These are phyloP conservation scores for Verticillium isaacii DNA, from an alignment of 2,329 filamentous ascomycete species.

Conservation along the genomic window DNA sequence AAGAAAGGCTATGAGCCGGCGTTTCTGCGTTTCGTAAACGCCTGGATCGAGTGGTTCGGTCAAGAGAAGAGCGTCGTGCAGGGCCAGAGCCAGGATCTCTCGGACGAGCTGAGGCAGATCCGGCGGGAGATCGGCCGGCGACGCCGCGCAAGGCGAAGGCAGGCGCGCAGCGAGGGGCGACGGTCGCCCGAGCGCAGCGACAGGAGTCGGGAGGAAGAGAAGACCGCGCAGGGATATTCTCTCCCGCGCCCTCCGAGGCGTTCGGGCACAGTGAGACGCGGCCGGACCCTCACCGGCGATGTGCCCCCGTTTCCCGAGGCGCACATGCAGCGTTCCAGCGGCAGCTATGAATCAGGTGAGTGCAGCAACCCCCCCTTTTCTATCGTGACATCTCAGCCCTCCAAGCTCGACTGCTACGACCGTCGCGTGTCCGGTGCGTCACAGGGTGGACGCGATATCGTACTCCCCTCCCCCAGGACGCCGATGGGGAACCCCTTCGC, in stretches of 20 bases:
- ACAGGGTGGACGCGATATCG: not conserved
- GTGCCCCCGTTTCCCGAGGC: not conserved
- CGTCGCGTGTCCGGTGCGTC: not conserved
- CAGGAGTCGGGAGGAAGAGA: not conserved
- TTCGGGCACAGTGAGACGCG: not conserved
- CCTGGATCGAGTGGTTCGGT: constrained; percentile 34
- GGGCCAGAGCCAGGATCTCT: constrained; percentile 4
- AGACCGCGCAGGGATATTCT: not conserved
- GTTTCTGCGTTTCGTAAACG: constrained; percentile 33
- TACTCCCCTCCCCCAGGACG: not conserved
- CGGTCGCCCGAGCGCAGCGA: not conserved
- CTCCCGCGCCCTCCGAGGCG: not conserved
- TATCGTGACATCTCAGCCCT: not conserved
- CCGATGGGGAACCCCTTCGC: not conserved
- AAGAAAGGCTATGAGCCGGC: constrained; percentile 19
- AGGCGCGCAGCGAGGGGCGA: not conserved
- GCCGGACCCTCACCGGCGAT: not conserved
- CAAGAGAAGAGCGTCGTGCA: constrained; percentile 4
- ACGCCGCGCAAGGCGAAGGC: not conserved
- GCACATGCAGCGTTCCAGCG: not conserved
- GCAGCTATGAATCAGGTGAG: not conserved
- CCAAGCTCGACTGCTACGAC: not conserved
- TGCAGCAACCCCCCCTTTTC: not conserved
- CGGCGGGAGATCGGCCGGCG: not conserved
- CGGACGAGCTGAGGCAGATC: constrained; percentile 5